phyloP scores from a whole-genome alignment of 1,139 yeast genomes.

The Diutina mesorugosa region DNA sequence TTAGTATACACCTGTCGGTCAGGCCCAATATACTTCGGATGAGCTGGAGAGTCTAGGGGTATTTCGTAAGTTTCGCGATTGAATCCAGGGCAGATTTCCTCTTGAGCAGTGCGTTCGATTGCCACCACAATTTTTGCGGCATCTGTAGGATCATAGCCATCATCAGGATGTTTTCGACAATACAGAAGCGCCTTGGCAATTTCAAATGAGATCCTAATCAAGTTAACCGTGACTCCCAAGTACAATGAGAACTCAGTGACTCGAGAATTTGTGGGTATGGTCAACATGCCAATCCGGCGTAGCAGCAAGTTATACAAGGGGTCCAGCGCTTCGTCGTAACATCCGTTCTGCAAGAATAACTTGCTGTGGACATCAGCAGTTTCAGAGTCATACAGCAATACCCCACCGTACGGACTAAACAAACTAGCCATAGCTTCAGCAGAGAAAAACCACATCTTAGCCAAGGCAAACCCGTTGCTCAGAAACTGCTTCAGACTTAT shows the following conservation, averaged over 20 bases:
- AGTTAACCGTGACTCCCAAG: not conserved
- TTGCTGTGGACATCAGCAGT: not conserved
- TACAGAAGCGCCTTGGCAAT: not conserved
- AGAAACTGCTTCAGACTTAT: conserved; percentile 8
- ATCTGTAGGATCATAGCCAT: not conserved
- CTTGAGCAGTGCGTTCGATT: not conserved
- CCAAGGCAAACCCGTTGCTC: conserved; percentile 28
- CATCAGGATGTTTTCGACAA: not conserved
- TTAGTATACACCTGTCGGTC: not conserved
- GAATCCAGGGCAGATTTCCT: not conserved
- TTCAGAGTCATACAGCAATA: not conserved
- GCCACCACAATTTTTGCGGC: not conserved
- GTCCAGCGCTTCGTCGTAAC: not conserved
- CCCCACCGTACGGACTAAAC: conserved; percentile 5
- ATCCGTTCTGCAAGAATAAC: not conserved
- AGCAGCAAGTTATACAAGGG: not conserved
- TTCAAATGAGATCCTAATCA: not conserved
- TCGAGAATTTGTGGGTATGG: not conserved
- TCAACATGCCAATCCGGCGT: not conserved
- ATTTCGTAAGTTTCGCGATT: not conserved
- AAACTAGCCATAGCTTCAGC: conserved; percentile 26
- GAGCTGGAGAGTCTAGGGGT: not conserved
- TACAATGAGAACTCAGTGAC: not conserved
- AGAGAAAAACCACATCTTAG: conserved; percentile 33
- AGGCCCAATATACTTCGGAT: not conserved